A percentile compares a stretch with the other conserved stretches of the same genome.
These are phyloP conservation scores for Tinospora cordifolia DNA, from an alignment of 164 flowering plant genomes.

Conservation along the genomic window DNA sequence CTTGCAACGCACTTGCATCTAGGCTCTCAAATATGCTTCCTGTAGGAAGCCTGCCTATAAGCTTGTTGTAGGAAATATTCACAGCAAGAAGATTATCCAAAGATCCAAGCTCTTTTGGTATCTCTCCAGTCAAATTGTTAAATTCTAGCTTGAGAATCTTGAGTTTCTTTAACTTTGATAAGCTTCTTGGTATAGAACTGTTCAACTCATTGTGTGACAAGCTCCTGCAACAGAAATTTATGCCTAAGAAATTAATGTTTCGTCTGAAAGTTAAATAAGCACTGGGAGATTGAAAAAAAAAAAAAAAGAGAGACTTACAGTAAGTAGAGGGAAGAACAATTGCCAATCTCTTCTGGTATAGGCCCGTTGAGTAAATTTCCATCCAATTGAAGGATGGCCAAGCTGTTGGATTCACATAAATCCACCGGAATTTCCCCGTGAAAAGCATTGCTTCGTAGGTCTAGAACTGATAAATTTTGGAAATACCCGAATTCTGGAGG, in stretches of 20 bases:
- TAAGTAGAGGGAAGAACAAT: constrained; percentile 70
- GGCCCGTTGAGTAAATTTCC: constrained; percentile 58
- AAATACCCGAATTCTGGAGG: constrained; percentile 74
- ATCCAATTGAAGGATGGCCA: constrained; percentile 69
- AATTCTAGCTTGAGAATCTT: constrained; percentile 64
- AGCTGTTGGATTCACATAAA: constrained; percentile 57
- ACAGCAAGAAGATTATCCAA: constrained; percentile 69
- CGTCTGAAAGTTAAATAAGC: neutral
- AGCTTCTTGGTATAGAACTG: constrained; percentile 55
- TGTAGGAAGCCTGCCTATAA: constrained; percentile 68
- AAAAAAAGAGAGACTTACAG: constrained; percentile 70
- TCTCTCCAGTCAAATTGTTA: constrained; percentile 71
- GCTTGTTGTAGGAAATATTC: constrained; percentile 70
- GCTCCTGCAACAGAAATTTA: constrained; percentile 52
- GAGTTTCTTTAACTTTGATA: constrained; percentile 60
- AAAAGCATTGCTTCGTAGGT: constrained; percentile 51
- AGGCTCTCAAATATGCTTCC: constrained; percentile 58
- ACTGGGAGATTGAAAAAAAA: neutral
- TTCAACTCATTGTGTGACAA: constrained; percentile 63
- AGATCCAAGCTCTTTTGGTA: constrained; percentile 63
- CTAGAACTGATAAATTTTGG: constrained; percentile 54
- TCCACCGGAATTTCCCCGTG: constrained; percentile 64
- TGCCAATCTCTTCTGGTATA: constrained; percentile 77
- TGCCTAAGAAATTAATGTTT: neutral
- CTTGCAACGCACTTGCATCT: constrained; percentile 63